Evolutionary conservation across 1,284 basidiomycete genomes (phyloP), one percentile per base, ranked within the genome.

Genomic region (Ceratobasidium sp.): DNA sequence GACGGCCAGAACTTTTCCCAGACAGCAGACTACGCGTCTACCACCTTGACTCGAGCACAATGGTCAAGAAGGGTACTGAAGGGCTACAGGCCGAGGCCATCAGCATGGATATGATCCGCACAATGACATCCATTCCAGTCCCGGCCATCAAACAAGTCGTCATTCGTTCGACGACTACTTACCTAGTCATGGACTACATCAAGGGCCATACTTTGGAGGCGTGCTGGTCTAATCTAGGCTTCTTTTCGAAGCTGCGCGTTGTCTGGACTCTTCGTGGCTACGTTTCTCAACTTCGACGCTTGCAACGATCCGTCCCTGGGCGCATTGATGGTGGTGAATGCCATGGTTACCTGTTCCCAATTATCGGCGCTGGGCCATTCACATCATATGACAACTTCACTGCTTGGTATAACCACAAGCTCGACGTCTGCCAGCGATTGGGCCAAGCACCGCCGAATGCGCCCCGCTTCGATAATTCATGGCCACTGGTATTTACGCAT

Each of bases 201-300:
- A 21, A 8, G 16, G 30, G 33, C 16, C 18, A 12, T 18, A 9
- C 54, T 33, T 36, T 58, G 36, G 54, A 58, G 5, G 23, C n/a
- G 28, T 58, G 33, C 30, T 58, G 21, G 54, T 58, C 54, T 33
- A 18, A 38, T 14, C 33, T 58, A 5, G 9, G 54, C 18, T 23
- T 58, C 18, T 36, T 58, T 18, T 14, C 54, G 1, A 16, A 58
- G 21, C 54, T 58, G 16, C 18, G 54, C 12, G 33, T 58, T 58
- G 54, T 30, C 21, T 58, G 36, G 54, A 58, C 36, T 18, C 33
- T 58, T 5, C 54, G 54, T 18, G 54, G 54, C 18, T 58, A 58
- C 12, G 54, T 36, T 9, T 58, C 54, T 33, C 54, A 58, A 30
- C 28, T 58, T 33, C 33, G 54, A 9, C 21, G 54, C 54, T 30